Percentiles rank a stretch among this genome's conserved stretches.
These are phyloP conservation scores for Moelleriella libera DNA, from an alignment of 2,329 filamentous ascomycete species.

Conservation along the genomic window DNA sequence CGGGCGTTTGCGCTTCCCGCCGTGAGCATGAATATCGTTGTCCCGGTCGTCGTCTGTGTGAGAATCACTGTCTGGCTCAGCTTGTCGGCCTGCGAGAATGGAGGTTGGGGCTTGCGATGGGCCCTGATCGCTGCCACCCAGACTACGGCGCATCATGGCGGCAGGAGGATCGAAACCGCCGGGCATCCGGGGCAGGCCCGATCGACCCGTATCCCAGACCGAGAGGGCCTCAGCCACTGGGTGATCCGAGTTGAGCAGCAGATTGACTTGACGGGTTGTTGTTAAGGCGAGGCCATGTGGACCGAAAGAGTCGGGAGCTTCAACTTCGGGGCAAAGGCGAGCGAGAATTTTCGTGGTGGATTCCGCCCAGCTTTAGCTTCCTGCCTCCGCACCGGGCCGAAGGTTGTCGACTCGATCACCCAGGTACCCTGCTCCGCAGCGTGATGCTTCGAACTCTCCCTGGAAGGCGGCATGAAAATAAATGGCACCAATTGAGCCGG, in stretches of 20 bases:
- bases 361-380: background rate
- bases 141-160: constrained; percentile 10
- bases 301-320: background rate
- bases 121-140: constrained; percentile 5
- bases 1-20: constrained; percentile 43
- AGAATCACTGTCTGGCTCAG: constrained; percentile 33
- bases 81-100: constrained; percentile 17
- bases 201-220: background rate
- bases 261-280: constrained; percentile 1
- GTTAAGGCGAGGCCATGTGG: constrained; percentile 1
- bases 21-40: constrained; percentile 18
- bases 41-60: constrained; percentile 33
- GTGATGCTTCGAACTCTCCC: background rate
- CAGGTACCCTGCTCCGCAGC: background rate
- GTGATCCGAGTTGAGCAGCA: background rate
- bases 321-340: constrained; percentile 6
- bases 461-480: too few species aligned
- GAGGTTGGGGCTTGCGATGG: constrained; percentile 10
- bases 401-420: background rate
- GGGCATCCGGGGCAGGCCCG: background rate
- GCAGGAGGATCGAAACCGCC: background rate
- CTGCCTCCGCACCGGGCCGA: too few species aligned
- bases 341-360: constrained; percentile 1
- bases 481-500: too few species aligned
- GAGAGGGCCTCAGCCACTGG: background rate